Base-by-base conservation (phyloP, 2,329 filamentous ascomycete species). In the Cytospora leucostoma region DNA sequence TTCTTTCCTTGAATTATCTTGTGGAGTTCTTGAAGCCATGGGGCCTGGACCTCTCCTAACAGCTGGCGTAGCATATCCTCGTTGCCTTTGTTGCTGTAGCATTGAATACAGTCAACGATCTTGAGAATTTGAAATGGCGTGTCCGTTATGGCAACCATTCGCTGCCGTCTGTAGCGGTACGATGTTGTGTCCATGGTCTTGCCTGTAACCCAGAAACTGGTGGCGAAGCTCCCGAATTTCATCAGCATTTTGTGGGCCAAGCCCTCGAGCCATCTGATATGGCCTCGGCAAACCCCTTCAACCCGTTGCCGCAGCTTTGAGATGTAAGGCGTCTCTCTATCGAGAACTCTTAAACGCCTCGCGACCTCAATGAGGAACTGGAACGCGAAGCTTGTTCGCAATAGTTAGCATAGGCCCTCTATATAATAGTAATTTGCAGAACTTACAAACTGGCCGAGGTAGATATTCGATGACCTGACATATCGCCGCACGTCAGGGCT, bases 361-460 rank as follows among this genome's bases (percentile, higher is more conserved):
- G 40, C 35, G 0, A 56, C 35, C 12, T 52, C 33, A 17, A 61
- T 8, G 8, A 61, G 59, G 32, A 61, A 61, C 19, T 50, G 38
- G 19, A 38, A 61, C 5, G 59, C 59, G 44, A 61, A 61, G 19
- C 52, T 61, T 4, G 11, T 6, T 10, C 4, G 13, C 3, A 3
- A 32, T 3, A 4, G 1, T 64, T 11, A 64, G 52, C 11, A 1
- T 2, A 17, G 15, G 4, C 2, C 21, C 4, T 1, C 4, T 0
- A 0, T n/a, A 7, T 15, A 1, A 38, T 1, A 1, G 3, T 1
- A 12, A n/a, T 17, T 13, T 49, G 12, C 3, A 7, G 32, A 35
- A 53, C 65, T 58, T 55, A 68, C 65, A 66, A 68, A 17, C 65
- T 66, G 17, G 63, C 59, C 15, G 63, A 66, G 4, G 54, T 53